These are phyloP conservation scores for Phytopythium ostracodes DNA, from an alignment of 352 stramenopile species.

Conservation along the genomic window DNA sequence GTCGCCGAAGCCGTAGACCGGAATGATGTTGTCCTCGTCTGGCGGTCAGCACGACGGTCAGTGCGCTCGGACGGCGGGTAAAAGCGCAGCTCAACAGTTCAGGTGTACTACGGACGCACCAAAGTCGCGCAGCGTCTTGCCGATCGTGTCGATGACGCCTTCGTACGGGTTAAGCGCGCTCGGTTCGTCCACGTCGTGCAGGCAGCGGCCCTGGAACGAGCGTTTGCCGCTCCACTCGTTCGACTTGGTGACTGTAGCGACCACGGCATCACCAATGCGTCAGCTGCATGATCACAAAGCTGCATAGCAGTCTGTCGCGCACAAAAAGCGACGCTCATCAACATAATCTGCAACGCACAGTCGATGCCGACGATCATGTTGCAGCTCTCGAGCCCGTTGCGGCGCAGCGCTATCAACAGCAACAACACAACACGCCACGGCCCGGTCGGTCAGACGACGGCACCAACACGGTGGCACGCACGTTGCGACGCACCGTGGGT, in stretches of 20 bases:
- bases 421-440: background rate
- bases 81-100: no score
- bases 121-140: conserved; percentile 67
- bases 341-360: conserved; percentile 48
- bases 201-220: conserved; percentile 63
- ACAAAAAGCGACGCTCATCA: no score
- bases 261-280: background rate
- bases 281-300: no score
- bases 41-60: no score
- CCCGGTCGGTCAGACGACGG: background rate
- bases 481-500: conserved; percentile 26
- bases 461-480: background rate
- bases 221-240: conserved; percentile 88
- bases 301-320: no score
- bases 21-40: conserved; percentile 87
- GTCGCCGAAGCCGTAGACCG: conserved; percentile 83
- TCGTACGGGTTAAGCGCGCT: conserved; percentile 70
- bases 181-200: conserved; percentile 63
- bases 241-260: conserved; percentile 74
- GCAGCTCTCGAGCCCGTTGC: conserved; percentile 77
- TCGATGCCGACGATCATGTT: conserved; percentile 86
- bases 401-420: conserved; percentile 38
- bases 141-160: conserved; percentile 80
- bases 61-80: no score
- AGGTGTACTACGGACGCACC: conserved; percentile 20